phyloP scores from a whole-genome alignment of 148 eudicot species.

The Vaccinium corymbosum region DNA sequence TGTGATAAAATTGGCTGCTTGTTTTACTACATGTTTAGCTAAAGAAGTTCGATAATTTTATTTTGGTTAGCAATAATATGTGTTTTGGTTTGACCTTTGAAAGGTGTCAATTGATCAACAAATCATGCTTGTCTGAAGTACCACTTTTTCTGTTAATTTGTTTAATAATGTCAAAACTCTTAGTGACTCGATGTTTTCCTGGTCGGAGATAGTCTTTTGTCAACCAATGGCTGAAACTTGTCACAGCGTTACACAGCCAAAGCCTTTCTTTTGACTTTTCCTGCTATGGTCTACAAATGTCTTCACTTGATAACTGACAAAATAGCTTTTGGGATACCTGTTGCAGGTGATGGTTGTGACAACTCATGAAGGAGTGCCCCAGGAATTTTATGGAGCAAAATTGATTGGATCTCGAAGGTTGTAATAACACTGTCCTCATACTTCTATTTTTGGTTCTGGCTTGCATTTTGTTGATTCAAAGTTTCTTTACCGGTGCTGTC shows the following conservation, averaged over 20 bases:
- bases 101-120: not conserved
- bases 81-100: not conserved
- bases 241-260: not conserved
- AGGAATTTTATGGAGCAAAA: constrained; percentile 93
- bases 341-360: constrained; percentile 91
- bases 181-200: not conserved
- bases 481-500: not conserved
- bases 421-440: not conserved
- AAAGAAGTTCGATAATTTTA: not conserved
- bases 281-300: not conserved
- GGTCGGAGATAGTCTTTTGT: constrained; percentile 2
- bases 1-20: not conserved
- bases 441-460: not conserved
- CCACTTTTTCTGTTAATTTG: not conserved
- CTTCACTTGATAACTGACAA: not conserved
- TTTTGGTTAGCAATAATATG: not conserved
- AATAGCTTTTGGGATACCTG: not conserved
- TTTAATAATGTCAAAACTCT: not conserved
- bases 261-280: not conserved
- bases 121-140: not conserved
- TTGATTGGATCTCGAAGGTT: constrained; percentile 89
- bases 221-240: not conserved
- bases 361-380: constrained; percentile 97
- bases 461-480: constrained; percentile 6
- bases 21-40: not conserved